phyloP scores from a whole-genome alignment of 2,329 filamentous ascomycete genomes.

The Aspergillus novoparasiticus region DNA sequence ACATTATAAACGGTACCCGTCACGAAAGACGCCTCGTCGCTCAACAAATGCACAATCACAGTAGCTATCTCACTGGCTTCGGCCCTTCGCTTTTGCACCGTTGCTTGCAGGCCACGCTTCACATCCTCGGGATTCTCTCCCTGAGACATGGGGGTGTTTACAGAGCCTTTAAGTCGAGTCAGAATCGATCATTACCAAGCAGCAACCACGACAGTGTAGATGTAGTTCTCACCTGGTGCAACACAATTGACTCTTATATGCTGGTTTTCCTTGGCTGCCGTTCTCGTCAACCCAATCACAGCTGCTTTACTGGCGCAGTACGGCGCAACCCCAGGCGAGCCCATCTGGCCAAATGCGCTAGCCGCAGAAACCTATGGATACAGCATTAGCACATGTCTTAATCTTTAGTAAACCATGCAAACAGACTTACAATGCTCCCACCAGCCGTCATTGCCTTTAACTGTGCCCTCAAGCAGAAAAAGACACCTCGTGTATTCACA shows the following conservation, averaged over 20 bases:
- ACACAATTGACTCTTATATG: constrained; percentile 38
- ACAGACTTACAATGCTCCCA: constrained; percentile 39
- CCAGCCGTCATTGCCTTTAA: constrained; percentile 20
- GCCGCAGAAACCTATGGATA: background rate
- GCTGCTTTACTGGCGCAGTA: constrained; percentile 50
- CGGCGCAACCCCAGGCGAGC: constrained; percentile 24
- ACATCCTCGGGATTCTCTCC: background rate
- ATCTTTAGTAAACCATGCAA: accelerated
- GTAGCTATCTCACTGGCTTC: constrained; percentile 49
- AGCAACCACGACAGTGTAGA: background rate
- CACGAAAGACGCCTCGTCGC: constrained; percentile 52
- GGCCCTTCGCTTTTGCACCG: background rate
- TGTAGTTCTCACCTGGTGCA: background rate
- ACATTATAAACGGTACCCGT: constrained; percentile 48
- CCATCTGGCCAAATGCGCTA: constrained; percentile 2
- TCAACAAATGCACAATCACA: constrained; percentile 49
- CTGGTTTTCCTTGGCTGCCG: constrained; percentile 37
- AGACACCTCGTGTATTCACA: constrained; percentile 20
- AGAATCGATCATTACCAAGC: background rate
- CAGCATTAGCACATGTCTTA: accelerated
- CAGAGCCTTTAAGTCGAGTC: background rate
- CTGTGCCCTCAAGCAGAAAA: constrained; percentile 23
- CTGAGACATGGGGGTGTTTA: background rate
- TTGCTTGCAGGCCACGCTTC: background rate
- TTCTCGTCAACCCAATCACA: constrained; percentile 48